Evolutionary conservation across 495 filamentous ascomycete genomes (phyloP).

Genomic region (Durotheca rogersii): DNA sequence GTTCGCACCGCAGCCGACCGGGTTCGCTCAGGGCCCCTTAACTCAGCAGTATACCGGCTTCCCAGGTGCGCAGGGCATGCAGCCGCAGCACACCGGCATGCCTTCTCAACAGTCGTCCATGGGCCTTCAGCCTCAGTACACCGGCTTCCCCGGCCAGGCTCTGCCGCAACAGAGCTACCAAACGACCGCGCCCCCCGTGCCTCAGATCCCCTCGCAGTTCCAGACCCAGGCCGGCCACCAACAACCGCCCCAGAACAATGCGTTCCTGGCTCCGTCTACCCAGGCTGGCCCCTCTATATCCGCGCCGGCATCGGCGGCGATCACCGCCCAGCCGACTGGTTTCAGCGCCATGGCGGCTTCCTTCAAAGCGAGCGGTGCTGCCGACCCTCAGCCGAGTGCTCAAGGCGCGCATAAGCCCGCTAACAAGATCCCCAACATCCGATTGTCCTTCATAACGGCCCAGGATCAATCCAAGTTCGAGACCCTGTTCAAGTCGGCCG

Average conservation of each 20-base stretch:
- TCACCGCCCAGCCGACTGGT: slow-evolving; percentile 69
- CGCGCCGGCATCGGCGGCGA: slow-evolving; percentile 41
- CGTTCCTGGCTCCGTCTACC: slow-evolving; percentile 40
- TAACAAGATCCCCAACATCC: slow-evolving; percentile 87
- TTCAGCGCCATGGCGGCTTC: slow-evolving; percentile 85
- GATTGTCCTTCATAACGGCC: slow-evolving; percentile 92
- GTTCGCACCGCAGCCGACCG: slow-evolving; percentile 60
- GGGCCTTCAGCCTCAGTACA: slow-evolving; percentile 59
- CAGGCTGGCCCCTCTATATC: slow-evolving; percentile 35
- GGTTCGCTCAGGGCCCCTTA: slow-evolving; percentile 58
- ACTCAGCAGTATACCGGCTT: slow-evolving; percentile 64
- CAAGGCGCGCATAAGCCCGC: slow-evolving; percentile 43
- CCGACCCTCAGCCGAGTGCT: slow-evolving; percentile 55
- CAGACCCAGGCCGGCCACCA: slow-evolving; percentile 50
- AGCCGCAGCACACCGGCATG: slow-evolving; percentile 47
- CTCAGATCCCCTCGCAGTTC: slow-evolving; percentile 56
- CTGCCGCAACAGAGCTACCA: slow-evolving; percentile 48
- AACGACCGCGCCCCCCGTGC: slow-evolving; percentile 55
- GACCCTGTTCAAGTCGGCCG: slow-evolving; percentile 94
- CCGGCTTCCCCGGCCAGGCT: slow-evolving; percentile 52
- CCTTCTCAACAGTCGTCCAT: slow-evolving; percentile 51
- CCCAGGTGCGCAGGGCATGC: slow-evolving; percentile 50
- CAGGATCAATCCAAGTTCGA: slow-evolving; percentile 97
- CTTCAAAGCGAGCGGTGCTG: slow-evolving; percentile 62
- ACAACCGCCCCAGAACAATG: slow-evolving; percentile 46